Evolutionary conservation across 257 asterid genomes (phyloP), one percentile per base, ranked within the genome.

Genomic region (Plantago major): DNA sequence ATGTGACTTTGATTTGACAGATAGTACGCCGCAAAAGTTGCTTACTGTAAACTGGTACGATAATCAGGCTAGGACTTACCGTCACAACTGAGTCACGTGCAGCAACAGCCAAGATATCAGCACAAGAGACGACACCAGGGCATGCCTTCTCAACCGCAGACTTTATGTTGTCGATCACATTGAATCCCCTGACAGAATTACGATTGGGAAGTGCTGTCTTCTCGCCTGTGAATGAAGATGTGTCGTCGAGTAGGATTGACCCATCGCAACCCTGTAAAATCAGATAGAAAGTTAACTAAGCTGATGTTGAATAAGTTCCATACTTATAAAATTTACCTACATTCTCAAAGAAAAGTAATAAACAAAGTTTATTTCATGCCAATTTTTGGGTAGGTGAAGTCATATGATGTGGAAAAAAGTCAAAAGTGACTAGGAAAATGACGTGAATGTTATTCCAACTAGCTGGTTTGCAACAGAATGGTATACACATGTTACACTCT

Each of bases 171-270:
- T 90, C 98, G 0, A 90, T 73, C 4, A 90, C 96, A 1, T 85
- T 76, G 22, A 91, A 91, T 56, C 96, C 96, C 18, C 98, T 67
- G 8, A 74, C 95, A 0, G 96, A 88, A 56, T 81, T 84, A 40
- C 64, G 70, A 63, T 91, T 91, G 0, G 96, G 94, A 1, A 62
- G 60, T 1, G 98, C 98, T 16, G 68, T 71, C 53, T 91, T 88
- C 73, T 91, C 95, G 1, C 96, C 96, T 0, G 75, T 81, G 74
- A 81, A 79, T 0, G 95, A 77, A 12, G 94, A 78, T 2, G 94
- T 88, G 74, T 88, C 96, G 64, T 91, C 98, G 0, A 91, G 89
- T 46, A 91, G 91, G 65, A 88, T 4, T 0, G 98, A 91, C 63
- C 92, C 98, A 19, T 88, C 96, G 53, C 98, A 91, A 3, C 98